phyloP scores from a whole-genome alignment of 139 green algal genomes.

The Chlorella vulgaris region DNA sequence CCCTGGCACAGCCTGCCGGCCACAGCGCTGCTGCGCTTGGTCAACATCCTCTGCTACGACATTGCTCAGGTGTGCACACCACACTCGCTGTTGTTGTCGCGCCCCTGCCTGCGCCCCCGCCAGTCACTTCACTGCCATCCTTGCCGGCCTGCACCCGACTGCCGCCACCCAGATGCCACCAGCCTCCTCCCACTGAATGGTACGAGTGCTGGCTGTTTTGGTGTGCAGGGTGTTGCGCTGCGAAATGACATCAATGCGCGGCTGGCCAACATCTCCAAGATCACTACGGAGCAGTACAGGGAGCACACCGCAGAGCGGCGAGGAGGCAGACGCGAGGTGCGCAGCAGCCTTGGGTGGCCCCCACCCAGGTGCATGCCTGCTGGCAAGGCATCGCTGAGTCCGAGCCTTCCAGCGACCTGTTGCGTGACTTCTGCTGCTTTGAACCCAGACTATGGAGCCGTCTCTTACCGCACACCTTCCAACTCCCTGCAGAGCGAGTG shows the following conservation, averaged over 20 bases:
- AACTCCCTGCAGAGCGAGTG: constrained; percentile 3
- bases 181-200: too few species aligned
- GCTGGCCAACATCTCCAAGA: constrained; percentile 9
- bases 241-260: constrained; percentile 30
- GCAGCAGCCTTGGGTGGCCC: neutral
- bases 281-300: constrained; percentile 16
- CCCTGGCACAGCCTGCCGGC: constrained; percentile 42
- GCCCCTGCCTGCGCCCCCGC: too few species aligned
- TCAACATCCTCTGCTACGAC: constrained; percentile 59
- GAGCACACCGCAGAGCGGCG: constrained; percentile 6
- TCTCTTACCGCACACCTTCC: too few species aligned
- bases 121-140: too few species aligned
- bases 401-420: neutral
- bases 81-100: neutral
- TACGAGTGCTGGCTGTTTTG: neutral
- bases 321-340: neutral
- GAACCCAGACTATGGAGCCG: neutral
- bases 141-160: too few species aligned
- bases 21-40: constrained; percentile 48
- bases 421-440: neutral
- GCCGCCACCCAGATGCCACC: too few species aligned
- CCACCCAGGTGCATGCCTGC: neutral
- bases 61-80: constrained; percentile 27
- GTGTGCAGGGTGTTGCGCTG: constrained; percentile 17
- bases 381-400: neutral